These are phyloP conservation scores for Wallacemonas collosoma DNA, from an alignment of 208 protist genomes.

Conservation along the genomic window DNA sequence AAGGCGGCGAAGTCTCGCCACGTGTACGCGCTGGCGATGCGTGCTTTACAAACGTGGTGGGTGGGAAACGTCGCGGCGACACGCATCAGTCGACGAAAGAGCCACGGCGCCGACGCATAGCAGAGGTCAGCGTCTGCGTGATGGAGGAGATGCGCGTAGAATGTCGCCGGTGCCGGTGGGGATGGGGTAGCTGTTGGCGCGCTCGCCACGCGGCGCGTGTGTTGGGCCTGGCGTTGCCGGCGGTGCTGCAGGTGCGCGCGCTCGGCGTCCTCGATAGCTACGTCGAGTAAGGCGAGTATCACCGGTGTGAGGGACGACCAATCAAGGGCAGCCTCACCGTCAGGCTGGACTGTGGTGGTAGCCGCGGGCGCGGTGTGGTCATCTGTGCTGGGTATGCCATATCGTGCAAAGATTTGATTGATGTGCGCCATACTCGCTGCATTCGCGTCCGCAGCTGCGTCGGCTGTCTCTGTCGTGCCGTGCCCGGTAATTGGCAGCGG, in stretches of 20 bases:
- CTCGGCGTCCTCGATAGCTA: background rate
- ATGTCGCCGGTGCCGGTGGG: background rate
- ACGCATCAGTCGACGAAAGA: conserved; percentile 8
- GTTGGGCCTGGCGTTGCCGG: background rate
- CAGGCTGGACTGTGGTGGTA: background rate
- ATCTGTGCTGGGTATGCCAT: too few species aligned
- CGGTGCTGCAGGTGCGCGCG: background rate
- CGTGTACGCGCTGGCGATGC: background rate
- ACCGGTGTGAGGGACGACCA: background rate
- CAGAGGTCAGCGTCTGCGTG: background rate
- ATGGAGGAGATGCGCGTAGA: background rate
- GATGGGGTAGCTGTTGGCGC: background rate
- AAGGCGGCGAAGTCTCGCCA: conserved; percentile 3
- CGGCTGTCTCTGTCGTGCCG: too few species aligned
- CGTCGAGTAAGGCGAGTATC: background rate
- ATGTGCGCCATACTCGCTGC: too few species aligned
- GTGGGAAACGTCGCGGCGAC: background rate
- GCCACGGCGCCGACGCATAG: background rate
- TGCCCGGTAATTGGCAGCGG: too few species aligned
- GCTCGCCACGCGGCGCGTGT: background rate
- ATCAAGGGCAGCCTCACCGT: background rate
- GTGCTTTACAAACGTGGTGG: conserved; percentile 5
- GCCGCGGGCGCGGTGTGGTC: background rate
- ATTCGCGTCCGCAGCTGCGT: too few species aligned
- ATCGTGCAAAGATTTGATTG: too few species aligned